Evolutionary conservation across 441 rosid genomes (phyloP).

Genomic region (Adansonia gregorii): DNA sequence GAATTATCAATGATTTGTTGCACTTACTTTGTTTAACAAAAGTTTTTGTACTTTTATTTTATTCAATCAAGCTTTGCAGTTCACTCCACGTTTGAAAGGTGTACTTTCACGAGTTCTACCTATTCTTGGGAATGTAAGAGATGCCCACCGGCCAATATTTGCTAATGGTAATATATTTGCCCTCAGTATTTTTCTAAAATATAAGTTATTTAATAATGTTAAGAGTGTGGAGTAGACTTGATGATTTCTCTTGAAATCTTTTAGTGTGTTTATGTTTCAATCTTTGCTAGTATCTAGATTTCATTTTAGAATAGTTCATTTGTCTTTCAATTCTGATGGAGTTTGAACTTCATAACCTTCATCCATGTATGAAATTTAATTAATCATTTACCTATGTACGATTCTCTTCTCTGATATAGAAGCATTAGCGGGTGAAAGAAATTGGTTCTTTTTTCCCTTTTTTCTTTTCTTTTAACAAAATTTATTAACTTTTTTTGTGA

Average conservation of each 20-base stretch:
- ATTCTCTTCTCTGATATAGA: neutral
- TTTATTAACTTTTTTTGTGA: neutral
- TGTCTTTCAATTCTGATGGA: constrained; percentile 13
- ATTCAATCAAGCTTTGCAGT: constrained; percentile 83
- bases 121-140: constrained; percentile 90
- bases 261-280: constrained; percentile 4
- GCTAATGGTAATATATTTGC: constrained; percentile 69
- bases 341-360: constrained; percentile 21
- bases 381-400: neutral
- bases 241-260: constrained; percentile 17
- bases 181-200: neutral
- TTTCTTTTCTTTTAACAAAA: no score
- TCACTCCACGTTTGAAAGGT: constrained; percentile 89
- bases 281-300: constrained; percentile 10
- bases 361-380: neutral
- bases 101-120: constrained; percentile 89
- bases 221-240: neutral
- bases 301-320: constrained; percentile 1
- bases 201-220: neutral
- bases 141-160: constrained; percentile 84
- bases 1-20: constrained; percentile 25
- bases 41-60: constrained; percentile 30
- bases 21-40: constrained; percentile 42
- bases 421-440: constrained; percentile 16
- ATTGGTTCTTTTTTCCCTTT: neutral